These are phyloP conservation scores for Ormosia emarginata DNA, from an alignment of 306 rosid genomes.

Conservation along the genomic window DNA sequence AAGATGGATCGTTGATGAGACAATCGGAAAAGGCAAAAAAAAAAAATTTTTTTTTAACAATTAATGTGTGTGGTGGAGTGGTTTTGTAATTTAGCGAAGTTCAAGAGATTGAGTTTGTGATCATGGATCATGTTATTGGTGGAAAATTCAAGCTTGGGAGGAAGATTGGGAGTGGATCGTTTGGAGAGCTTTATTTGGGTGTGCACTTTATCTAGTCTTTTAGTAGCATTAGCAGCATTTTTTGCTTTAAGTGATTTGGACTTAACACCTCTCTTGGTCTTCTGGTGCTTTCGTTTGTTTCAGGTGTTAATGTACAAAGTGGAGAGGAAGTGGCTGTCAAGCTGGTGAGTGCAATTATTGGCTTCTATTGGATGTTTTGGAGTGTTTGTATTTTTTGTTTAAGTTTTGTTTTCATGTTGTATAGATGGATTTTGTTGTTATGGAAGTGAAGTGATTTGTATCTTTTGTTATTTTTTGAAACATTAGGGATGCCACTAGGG, in stretches of 20 bases:
- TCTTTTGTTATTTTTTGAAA: background rate
- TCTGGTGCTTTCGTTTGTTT: constrained; percentile 45
- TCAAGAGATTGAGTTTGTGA: constrained; percentile 40
- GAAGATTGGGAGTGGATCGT: constrained; percentile 96
- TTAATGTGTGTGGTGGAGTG: constrained; percentile 27
- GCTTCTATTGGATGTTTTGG: constrained; percentile 9
- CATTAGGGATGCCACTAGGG: background rate
- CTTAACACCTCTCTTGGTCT: constrained; percentile 12
- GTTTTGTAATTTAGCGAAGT: constrained; percentile 30
- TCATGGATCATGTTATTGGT: constrained; percentile 90
- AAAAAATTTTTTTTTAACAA: background rate
- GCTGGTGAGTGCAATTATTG: constrained; percentile 57
- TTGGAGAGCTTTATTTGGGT: constrained; percentile 96
- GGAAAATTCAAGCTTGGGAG: constrained; percentile 95
- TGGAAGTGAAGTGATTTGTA: background rate
- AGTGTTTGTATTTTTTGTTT: background rate
- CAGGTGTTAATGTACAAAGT: constrained; percentile 85
- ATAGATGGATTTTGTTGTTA: background rate
- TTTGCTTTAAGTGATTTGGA: constrained; percentile 13
- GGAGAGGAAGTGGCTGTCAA: constrained; percentile 99
- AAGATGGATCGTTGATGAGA: constrained; percentile 27
- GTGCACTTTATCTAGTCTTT: constrained; percentile 24
- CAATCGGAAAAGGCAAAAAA: background rate
- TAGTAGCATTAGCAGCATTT: constrained; percentile 6
- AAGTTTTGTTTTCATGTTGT: background rate